These are phyloP conservation scores for Leccinum disarticulatum DNA, from an alignment of 768 basidiomycete species.

Conservation along the genomic window DNA sequence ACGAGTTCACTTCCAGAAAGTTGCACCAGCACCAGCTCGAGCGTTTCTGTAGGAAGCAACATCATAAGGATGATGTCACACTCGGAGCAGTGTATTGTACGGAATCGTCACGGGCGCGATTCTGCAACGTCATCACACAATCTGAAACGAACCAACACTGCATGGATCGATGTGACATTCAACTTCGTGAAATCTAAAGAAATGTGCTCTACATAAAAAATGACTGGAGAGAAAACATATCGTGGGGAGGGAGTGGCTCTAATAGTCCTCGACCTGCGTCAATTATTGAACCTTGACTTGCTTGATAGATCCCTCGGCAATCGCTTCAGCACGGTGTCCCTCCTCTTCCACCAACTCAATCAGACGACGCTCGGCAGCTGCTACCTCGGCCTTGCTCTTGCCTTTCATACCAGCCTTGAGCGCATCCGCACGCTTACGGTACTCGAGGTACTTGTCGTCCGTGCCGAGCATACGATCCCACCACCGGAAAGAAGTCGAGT, in stretches of 20 bases:
- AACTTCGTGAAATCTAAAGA: no score
- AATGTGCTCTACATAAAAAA: no score
- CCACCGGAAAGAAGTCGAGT: slow-evolving; percentile 92
- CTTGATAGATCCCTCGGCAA: slow-evolving; percentile 40
- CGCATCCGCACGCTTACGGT: slow-evolving; percentile 63
- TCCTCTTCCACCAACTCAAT: slow-evolving; percentile 72
- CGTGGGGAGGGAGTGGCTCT: no score
- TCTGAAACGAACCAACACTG: no score
- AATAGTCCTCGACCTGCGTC: no score
- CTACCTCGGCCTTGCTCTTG: slow-evolving; percentile 52
- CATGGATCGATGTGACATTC: no score
- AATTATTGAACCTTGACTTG: slow-evolving; percentile 29
- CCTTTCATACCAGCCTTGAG: slow-evolving; percentile 57
- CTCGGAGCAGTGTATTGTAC: no score
- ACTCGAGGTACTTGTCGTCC: slow-evolving; percentile 84
- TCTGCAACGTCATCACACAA: no score
- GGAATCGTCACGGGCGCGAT: no score
- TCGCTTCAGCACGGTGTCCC: slow-evolving; percentile 67
- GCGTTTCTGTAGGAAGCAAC: slow-evolving; percentile 25
- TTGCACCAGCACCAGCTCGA: slow-evolving; percentile 33
- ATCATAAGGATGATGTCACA: neutral
- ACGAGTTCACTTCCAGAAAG: slow-evolving; percentile 29
- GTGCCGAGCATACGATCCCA: slow-evolving; percentile 90
- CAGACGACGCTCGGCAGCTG: slow-evolving; percentile 58
- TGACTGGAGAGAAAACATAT: no score